Evolutionary conservation across 768 basidiomycete genomes (phyloP), one percentile per base, ranked within the genome.

Genomic region (Termitomyces sp.): DNA sequence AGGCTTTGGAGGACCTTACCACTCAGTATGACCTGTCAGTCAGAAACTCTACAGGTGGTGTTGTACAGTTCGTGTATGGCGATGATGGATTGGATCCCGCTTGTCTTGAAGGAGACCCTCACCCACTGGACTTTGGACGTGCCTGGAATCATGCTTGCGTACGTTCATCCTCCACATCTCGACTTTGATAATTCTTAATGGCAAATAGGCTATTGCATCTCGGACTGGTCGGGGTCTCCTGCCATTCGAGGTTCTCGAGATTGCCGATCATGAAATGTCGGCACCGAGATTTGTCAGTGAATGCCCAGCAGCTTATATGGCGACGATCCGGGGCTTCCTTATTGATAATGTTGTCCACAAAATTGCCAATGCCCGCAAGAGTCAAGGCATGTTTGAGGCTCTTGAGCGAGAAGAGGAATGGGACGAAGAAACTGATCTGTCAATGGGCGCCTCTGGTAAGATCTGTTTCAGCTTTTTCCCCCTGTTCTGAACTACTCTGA

Each of bases 71-170:
- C 75, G 80, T 81, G 32, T 99, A 97, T 64, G 97, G 97, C 33
- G 95, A 97, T 65, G 97, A 99, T 68, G 95, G 94, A 52, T 79
- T 99, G 35, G 97, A 99, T 70, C 97, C 97, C 1, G 95, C 94
- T 47, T 94, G 91, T 65, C 79, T 98, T 30, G 97, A 98, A 72
- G 95, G 94, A 38, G 97, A 98, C 64, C 91, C 92, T 9, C 90
- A 91, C 62, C 97, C 97, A 2, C 83, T 98, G 57, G 95, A 97
- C 62, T 90, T 94, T 60, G 80, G 84, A 48, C 82, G 97, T 51
- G 87, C 91, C 28, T 92, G 95, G 88, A 83, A 74, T 38, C 94
- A 97, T 73, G 88, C 93, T 57, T 77, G 53, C 4, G 52, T 53
- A 28, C n/a, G 38, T 53, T 20, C 20, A 28, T 38, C n/a, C 18